A percentile compares a stretch with the other conserved stretches of the same genome.
Evolutionary conservation across 2,329 filamentous ascomycete genomes (phyloP).

Genomic region (Didymosphaeria variabile): DNA sequence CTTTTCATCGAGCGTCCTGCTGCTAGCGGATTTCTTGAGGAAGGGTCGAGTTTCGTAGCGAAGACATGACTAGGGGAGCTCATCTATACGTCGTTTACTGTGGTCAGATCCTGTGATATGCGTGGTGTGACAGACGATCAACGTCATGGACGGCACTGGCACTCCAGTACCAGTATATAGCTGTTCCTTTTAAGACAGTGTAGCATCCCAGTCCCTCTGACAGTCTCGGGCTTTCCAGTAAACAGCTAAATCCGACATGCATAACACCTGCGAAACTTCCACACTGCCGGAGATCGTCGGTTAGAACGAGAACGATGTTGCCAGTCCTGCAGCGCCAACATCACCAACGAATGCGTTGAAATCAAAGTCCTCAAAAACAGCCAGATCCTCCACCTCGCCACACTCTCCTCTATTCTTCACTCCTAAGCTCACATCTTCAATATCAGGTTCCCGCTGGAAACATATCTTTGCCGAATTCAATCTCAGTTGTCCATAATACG

Average conservation of each 20-base stretch:
- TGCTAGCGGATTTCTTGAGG: slow-evolving; percentile 1
- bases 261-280: not conserved
- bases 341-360: not conserved
- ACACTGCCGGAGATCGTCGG: too few species aligned
- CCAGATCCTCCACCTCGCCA: not conserved
- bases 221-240: too few species aligned
- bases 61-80: too few species aligned
- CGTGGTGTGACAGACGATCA: too few species aligned
- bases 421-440: slow-evolving; percentile 10
- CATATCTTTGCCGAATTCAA: slow-evolving; percentile 10
- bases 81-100: too few species aligned
- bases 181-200: too few species aligned
- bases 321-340: not conserved
- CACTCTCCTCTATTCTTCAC: not conserved
- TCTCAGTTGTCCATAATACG: slow-evolving; percentile 14
- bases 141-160: too few species aligned
- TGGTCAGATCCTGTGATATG: too few species aligned
- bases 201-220: too few species aligned
- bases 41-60: not conserved
- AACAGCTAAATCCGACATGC: too few species aligned
- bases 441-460: slow-evolving; percentile 2
- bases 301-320: not conserved
- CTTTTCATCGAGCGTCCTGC: not conserved
- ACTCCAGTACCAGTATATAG: too few species aligned
- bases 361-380: not conserved